Evolutionary conservation across 257 asterid genomes (phyloP).

Genomic region (Fraxinus anomala): DNA sequence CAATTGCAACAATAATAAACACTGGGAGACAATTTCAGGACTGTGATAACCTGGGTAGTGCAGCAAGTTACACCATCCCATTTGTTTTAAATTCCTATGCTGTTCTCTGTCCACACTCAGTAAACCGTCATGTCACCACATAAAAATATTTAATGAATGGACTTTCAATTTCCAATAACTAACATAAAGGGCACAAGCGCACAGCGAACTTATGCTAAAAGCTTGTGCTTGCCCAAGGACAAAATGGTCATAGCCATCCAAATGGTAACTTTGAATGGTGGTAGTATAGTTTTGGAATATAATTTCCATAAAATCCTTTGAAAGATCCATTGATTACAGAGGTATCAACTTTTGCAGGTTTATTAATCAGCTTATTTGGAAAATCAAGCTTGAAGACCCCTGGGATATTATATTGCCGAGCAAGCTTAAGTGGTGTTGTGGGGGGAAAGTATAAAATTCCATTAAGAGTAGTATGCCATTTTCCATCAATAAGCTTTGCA

Average conservation of each 20-base stretch:
- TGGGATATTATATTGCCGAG: constrained; percentile 66
- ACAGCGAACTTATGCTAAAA: constrained; percentile 9
- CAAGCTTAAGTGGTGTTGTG: constrained; percentile 80
- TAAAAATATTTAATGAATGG: constrained; percentile 14
- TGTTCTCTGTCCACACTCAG: constrained; percentile 88
- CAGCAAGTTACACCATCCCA: constrained; percentile 96
- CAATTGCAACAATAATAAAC: background rate
- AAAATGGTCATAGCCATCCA: constrained; percentile 87
- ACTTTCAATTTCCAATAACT: constrained; percentile 6
- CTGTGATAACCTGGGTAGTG: constrained; percentile 70
- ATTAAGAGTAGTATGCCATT: constrained; percentile 76
- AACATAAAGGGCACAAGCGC: background rate
- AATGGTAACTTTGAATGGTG: constrained; percentile 79
- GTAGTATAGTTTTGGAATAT: constrained; percentile 87
- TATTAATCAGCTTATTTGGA: constrained; percentile 73
- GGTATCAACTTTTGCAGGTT: constrained; percentile 76
- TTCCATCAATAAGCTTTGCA: constrained; percentile 73
- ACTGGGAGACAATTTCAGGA: constrained; percentile 3
- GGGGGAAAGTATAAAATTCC: constrained; percentile 83
- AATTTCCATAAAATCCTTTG: constrained; percentile 86
- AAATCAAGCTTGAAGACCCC: constrained; percentile 92
- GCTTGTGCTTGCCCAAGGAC: constrained; percentile 75
- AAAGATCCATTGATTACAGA: constrained; percentile 82
- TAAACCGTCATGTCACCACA: constrained; percentile 72
- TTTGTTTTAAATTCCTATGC: constrained; percentile 83